phyloP scores from a whole-genome alignment of 2,329 filamentous ascomycete species.

The Ophiostoma perfectum region DNA sequence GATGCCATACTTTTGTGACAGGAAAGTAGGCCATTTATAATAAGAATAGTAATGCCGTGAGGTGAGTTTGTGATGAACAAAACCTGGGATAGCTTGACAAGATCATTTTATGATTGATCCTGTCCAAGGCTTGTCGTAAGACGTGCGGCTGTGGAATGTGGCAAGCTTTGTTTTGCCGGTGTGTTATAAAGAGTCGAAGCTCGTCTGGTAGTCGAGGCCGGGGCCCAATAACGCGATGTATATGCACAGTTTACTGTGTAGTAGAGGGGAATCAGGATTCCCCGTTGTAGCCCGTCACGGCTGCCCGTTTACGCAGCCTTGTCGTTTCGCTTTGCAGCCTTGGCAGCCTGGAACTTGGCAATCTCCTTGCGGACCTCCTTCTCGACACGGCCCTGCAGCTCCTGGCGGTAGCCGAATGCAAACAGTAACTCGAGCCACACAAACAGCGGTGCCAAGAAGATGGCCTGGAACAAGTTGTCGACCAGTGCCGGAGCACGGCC shows the following conservation, averaged over 20 bases:
- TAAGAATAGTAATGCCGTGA: not conserved
- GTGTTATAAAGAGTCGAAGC: too few species aligned
- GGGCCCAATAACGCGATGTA: too few species aligned
- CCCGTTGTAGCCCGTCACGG: too few species aligned
- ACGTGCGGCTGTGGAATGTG: too few species aligned
- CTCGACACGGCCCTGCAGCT: conserved; percentile 76
- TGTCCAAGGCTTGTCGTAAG: not conserved
- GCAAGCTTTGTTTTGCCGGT: too few species aligned
- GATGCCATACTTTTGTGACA: conserved; percentile 3
- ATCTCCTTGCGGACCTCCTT: conserved; percentile 71
- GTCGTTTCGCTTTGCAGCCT: conserved; percentile 35
- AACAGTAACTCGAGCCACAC: conserved; percentile 96
- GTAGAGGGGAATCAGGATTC: too few species aligned
- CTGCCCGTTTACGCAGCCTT: conserved; percentile 37
- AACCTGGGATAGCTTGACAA: too few species aligned
- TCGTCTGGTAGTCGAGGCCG: too few species aligned
- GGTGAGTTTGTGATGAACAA: not conserved
- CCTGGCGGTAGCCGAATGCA: conserved; percentile 79
- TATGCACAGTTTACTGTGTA: too few species aligned
- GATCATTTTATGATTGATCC: too few species aligned
- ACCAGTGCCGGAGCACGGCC: conserved; percentile 80
- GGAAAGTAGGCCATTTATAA: not conserved
- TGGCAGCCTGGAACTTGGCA: conserved; percentile 61
- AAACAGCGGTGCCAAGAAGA: conserved; percentile 91
- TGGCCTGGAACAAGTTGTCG: conserved; percentile 84